phyloP scores from a whole-genome alignment of 2,329 filamentous ascomycete species.

The Colletotrichum paranaense region DNA sequence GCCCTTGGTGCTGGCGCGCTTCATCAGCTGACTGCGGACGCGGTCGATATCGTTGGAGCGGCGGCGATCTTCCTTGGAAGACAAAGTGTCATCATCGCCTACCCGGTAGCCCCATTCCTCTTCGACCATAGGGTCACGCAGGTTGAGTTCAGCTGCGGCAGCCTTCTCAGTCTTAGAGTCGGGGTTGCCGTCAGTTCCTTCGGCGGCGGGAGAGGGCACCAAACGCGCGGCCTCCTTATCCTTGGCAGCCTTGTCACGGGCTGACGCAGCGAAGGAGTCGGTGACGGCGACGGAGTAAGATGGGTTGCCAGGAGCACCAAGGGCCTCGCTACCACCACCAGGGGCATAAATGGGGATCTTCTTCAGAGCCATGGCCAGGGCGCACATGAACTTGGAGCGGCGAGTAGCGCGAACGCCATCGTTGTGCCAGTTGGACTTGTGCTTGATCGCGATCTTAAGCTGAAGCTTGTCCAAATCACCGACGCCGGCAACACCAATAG shows the following conservation, averaged over 20 bases:
- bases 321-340: conserved; percentile 73
- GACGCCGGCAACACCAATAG: conserved; percentile 81
- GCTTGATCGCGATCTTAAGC: conserved; percentile 84
- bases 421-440: conserved; percentile 95
- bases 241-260: conserved; percentile 68
- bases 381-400: conserved; percentile 97
- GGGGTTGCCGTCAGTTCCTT: conserved; percentile 35
- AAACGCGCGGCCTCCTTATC: conserved; percentile 75
- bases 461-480: conserved; percentile 89
- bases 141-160: conserved; percentile 59
- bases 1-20: conserved; percentile 56
- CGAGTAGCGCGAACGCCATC: conserved; percentile 83
- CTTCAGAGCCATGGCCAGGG: conserved; percentile 84
- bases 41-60: conserved; percentile 52
- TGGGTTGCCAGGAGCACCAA: conserved; percentile 79
- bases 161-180: conserved; percentile 51
- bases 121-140: conserved; percentile 46
- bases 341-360: conserved; percentile 88
- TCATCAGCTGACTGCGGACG: conserved; percentile 49
- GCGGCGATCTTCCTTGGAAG: conserved; percentile 45
- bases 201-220: conserved; percentile 58
- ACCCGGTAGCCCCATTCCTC: conserved; percentile 52
- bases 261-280: conserved; percentile 71
- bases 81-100: conserved; percentile 48
- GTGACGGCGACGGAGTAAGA: conserved; percentile 82